phyloP scores from a whole-genome alignment of 208 protist genomes.

The Zelonia costaricensis region DNA sequence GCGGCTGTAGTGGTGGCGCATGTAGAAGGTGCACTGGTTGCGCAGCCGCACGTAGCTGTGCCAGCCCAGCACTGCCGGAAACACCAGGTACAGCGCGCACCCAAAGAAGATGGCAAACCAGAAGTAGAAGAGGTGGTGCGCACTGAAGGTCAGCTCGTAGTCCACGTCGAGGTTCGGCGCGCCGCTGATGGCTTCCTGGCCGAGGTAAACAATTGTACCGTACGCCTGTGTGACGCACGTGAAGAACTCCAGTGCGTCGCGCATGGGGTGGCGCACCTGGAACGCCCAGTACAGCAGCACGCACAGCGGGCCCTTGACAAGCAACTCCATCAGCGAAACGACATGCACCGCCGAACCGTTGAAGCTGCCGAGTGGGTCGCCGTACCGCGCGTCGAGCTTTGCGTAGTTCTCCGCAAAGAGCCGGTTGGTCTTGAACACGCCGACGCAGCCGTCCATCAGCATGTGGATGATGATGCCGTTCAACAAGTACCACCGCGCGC shows the following conservation, averaged over 20 bases:
- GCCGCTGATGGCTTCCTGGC: constrained; percentile 63
- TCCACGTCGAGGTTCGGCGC: constrained; percentile 66
- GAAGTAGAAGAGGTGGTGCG: constrained; percentile 62
- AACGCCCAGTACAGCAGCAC: constrained; percentile 69
- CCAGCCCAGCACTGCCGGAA: constrained; percentile 55
- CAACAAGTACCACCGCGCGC: constrained; percentile 76
- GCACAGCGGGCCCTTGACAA: constrained; percentile 65
- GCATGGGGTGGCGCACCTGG: constrained; percentile 42
- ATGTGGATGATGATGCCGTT: constrained; percentile 79
- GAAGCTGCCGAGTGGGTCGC: constrained; percentile 36
- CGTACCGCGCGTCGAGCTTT: constrained; percentile 70
- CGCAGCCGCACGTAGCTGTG: constrained; percentile 53
- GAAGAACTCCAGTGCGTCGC: constrained; percentile 75
- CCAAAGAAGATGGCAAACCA: constrained; percentile 71
- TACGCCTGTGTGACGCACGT: constrained; percentile 68
- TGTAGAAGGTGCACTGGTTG: constrained; percentile 23
- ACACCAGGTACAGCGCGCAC: constrained; percentile 53
- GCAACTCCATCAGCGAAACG: constrained; percentile 63
- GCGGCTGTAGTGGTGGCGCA: constrained; percentile 20
- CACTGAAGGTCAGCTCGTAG: constrained; percentile 52
- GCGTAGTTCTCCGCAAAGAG: constrained; percentile 67
- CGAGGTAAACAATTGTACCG: constrained; percentile 65
- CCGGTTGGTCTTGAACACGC: constrained; percentile 63
- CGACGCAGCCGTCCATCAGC: constrained; percentile 69
- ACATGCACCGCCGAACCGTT: constrained; percentile 60